These are phyloP conservation scores for Metschnikowia lachancei DNA, from an alignment of 805 yeast genomes.

Conservation along the genomic window DNA sequence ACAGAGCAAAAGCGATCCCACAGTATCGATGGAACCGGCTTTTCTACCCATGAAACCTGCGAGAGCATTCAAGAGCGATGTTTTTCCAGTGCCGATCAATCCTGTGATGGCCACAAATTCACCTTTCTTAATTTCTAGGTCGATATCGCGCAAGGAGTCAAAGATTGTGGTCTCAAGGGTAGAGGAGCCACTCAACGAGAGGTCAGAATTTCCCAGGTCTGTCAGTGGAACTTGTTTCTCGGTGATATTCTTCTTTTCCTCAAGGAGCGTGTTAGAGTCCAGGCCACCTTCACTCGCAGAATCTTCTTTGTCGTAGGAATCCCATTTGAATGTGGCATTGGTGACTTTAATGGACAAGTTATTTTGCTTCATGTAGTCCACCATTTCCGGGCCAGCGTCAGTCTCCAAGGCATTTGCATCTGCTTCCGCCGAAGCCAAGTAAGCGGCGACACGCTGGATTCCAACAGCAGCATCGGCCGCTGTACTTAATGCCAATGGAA, in stretches of 20 bases:
- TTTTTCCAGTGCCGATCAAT: conserved; percentile 77
- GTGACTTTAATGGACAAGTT: conserved; percentile 47
- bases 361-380: conserved; percentile 24
- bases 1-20: conserved; percentile 52
- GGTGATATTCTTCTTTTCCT: conserved; percentile 28
- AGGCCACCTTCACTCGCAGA: conserved; percentile 10
- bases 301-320: conserved; percentile 26
- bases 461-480: conserved; percentile 68
- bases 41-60: conserved; percentile 66
- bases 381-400: conserved; percentile 25
- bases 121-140: conserved; percentile 54
- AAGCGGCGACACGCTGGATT: conserved; percentile 53
- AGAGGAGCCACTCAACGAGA: not conserved
- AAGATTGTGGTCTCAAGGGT: conserved; percentile 28
- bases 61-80: conserved; percentile 67
- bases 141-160: conserved; percentile 49
- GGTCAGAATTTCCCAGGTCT: conserved; percentile 3
- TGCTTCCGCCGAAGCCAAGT: conserved; percentile 46
- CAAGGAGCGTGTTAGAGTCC: not conserved
- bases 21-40: conserved; percentile 49
- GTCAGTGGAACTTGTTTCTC: conserved; percentile 9
- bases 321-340: conserved; percentile 70
- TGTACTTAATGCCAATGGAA: conserved; percentile 69
- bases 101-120: conserved; percentile 80
- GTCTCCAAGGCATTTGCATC: conserved; percentile 32